Conservation (phyloP, 768 basidiomycete species). For the Suillus americanus region DNA sequence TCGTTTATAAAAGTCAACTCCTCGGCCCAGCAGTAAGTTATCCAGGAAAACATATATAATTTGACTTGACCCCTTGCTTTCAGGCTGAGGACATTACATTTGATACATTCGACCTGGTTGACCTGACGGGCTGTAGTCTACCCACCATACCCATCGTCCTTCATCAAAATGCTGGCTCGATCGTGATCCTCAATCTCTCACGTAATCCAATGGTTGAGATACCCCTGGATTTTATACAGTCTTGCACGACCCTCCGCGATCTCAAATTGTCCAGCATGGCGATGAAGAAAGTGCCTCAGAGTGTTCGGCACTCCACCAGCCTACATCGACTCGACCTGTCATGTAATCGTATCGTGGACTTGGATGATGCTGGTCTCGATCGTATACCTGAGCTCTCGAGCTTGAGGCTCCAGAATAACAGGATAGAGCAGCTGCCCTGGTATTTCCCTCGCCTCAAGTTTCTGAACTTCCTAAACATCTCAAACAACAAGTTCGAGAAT, state of each 20-base stretch:
- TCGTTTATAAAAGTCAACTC: slow-evolving; percentile 82
- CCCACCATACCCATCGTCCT: slow-evolving; percentile 87
- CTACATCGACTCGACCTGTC: slow-evolving; percentile 85
- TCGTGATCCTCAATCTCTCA: slow-evolving; percentile 84
- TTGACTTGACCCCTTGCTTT: slow-evolving; percentile 6
- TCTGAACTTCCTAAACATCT: slow-evolving; percentile 84
- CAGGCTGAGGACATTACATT: slow-evolving; percentile 76
- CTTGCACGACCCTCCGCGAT: slow-evolving; percentile 79
- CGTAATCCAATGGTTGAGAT: slow-evolving; percentile 96
- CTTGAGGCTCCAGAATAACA: slow-evolving; percentile 87
- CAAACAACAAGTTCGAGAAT: slow-evolving; percentile 87
- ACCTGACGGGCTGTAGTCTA: slow-evolving; percentile 77
- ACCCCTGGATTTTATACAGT: slow-evolving; percentile 93
- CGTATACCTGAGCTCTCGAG: slow-evolving; percentile 66
- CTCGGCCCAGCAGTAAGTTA: slow-evolving; percentile 60
- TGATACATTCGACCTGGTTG: slow-evolving; percentile 73
- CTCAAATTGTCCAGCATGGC: slow-evolving; percentile 89
- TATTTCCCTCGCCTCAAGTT: slow-evolving; percentile 74
- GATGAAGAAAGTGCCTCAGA: slow-evolving; percentile 89
- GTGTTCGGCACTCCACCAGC: slow-evolving; percentile 70
- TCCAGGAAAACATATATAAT: not conserved
- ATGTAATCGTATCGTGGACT: slow-evolving; percentile 85
- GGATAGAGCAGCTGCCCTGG: slow-evolving; percentile 82
- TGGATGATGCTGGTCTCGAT: slow-evolving; percentile 84
- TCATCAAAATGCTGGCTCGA: slow-evolving; percentile 80